phyloP scores from a whole-genome alignment of 768 basidiomycete genomes.

The Trametes gibbosa region DNA sequence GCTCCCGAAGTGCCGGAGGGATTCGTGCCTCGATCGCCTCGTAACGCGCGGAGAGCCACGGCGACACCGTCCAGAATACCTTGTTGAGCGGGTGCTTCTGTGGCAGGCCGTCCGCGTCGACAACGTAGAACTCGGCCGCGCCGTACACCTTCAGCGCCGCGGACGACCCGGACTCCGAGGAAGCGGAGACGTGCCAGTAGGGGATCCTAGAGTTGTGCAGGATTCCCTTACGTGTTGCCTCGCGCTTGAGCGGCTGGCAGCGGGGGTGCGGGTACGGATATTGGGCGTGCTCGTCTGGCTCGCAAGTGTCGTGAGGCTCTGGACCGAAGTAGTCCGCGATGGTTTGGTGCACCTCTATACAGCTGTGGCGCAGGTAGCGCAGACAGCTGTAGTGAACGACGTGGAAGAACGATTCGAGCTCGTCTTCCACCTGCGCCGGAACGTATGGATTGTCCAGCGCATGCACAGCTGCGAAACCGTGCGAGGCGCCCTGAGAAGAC shows the following conservation, averaged over 20 bases:
- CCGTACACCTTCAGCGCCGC: neutral
- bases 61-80: neutral
- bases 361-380: neutral
- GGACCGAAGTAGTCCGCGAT: neutral
- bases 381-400: conserved; percentile 1
- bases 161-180: neutral
- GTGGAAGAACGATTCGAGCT: conserved; percentile 23
- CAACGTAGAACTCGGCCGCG: neutral
- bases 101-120: neutral
- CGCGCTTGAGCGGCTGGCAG: neutral
- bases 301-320: neutral
- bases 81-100: neutral
- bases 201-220: neutral
- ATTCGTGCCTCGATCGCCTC: neutral
- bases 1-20: neutral
- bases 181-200: neutral
- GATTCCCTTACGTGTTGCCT: neutral
- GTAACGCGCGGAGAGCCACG: neutral
- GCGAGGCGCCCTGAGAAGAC: conserved; percentile 20
- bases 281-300: neutral
- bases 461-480: conserved; percentile 15
- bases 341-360: neutral
- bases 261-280: neutral
- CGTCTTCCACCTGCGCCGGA: conserved; percentile 11
- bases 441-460: conserved; percentile 10